phyloP scores from a whole-genome alignment of 2,329 filamentous ascomycete species.

The Colletotrichum musicola region DNA sequence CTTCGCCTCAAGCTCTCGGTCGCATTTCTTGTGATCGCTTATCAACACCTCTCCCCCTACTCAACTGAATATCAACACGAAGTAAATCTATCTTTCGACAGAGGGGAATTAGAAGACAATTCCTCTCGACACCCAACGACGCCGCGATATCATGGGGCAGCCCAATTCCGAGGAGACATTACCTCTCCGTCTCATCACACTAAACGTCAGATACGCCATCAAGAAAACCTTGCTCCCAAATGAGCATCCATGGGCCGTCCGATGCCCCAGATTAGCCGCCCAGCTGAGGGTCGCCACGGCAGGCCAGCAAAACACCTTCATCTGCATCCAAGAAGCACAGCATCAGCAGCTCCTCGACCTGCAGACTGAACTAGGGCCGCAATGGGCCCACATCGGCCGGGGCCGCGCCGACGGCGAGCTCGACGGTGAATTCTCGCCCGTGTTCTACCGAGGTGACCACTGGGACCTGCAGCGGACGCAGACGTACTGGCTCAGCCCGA shows the following conservation, averaged over 20 bases:
- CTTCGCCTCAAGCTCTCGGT: too few relatives aligned
- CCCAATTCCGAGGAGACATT: background rate
- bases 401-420: conserved; percentile 74
- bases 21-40: too few relatives aligned
- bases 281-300: conserved; percentile 67
- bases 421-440: conserved; percentile 82
- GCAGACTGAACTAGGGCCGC: conserved; percentile 61
- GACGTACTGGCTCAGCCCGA: conserved; percentile 82
- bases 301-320: conserved; percentile 63
- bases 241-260: conserved; percentile 70
- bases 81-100: too few relatives aligned
- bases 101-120: background rate
- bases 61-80: too few relatives aligned
- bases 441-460: conserved; percentile 75
- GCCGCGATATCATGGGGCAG: background rate
- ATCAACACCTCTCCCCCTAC: too few relatives aligned
- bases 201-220: conserved; percentile 77
- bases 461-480: conserved; percentile 71
- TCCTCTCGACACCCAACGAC: background rate
- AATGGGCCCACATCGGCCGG: conserved; percentile 73
- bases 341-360: conserved; percentile 72
- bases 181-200: conserved; percentile 69
- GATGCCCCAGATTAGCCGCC: conserved; percentile 66
- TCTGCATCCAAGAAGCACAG: conserved; percentile 79
- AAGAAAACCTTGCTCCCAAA: conserved; percentile 57